Evolutionary conservation across 768 basidiomycete species (phyloP).

Genomic region (Psilocybe subaeruginosa): DNA sequence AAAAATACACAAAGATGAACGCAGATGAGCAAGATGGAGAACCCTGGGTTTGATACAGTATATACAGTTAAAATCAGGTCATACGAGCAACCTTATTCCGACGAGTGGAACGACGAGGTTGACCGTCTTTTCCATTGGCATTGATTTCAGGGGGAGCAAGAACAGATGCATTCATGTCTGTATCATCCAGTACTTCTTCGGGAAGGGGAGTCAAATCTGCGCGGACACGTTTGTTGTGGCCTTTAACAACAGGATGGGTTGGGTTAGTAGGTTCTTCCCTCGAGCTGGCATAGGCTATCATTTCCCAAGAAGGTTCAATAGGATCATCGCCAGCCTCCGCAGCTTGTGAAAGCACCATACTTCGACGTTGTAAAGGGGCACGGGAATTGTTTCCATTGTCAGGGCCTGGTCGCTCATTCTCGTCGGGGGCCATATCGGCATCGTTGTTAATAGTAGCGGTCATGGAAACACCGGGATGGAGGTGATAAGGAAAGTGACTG

Average conservation of each 20-base stretch:
- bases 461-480: not conserved
- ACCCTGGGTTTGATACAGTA: not conserved
- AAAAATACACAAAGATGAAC: not conserved
- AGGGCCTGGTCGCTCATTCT: not conserved
- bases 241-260: conserved; percentile 22
- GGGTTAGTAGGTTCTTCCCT: conserved; percentile 28
- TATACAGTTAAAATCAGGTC: conserved; percentile 12
- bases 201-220: conserved; percentile 45
- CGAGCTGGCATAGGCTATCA: conserved; percentile 45
- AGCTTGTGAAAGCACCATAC: conserved; percentile 49
- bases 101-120: conserved; percentile 23
- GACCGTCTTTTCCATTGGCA: conserved; percentile 3
- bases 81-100: conserved; percentile 23
- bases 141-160: not conserved
- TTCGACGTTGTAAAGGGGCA: conserved; percentile 46
- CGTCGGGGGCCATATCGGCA: conserved; percentile 1
- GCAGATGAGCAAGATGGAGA: not conserved
- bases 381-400: not conserved
- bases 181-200: conserved; percentile 32
- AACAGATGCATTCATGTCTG: conserved; percentile 3
- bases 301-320: conserved; percentile 59
- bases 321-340: conserved; percentile 41
- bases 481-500: conserved; percentile 34
- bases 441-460: conserved; percentile 3
- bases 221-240: conserved; percentile 42